Evolutionary conservation across 257 asterid species (phyloP).

Genomic region (Lycium ferocissimum): DNA sequence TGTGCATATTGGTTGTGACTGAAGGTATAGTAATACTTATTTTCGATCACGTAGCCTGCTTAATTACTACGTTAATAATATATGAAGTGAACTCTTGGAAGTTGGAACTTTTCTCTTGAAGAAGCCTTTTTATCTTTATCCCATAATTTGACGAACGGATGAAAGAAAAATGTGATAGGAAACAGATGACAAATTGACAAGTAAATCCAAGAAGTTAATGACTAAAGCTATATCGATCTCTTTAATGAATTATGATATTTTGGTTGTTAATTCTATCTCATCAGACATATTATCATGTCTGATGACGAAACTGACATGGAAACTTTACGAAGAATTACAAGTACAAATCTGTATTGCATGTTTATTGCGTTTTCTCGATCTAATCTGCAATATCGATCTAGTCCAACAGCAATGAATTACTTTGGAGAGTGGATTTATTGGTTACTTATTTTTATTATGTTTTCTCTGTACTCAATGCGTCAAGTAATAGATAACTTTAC

Average conservation of each 20-base stretch:
- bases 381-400: too few species aligned
- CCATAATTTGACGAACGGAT: too few species aligned
- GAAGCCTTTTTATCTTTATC: too few species aligned
- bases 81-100: background rate
- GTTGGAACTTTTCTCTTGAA: too few species aligned
- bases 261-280: background rate
- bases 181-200: background rate
- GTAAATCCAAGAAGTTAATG: background rate
- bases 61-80: background rate
- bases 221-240: background rate
- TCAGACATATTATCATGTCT: background rate
- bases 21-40: background rate
- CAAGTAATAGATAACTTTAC: too few species aligned
- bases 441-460: too few species aligned
- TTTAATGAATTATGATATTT: background rate
- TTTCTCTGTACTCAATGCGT: too few species aligned
- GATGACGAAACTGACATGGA: background rate
- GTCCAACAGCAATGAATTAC: too few species aligned
- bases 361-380: too few species aligned
- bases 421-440: too few species aligned
- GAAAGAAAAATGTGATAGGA: too few species aligned
- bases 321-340: background rate
- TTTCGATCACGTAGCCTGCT: background rate
- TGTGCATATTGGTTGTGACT: background rate
- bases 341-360: background rate